Evolutionary conservation across 2,329 filamentous ascomycete species (phyloP), one percentile per base, ranked within the genome.

Genomic region (Ascochyta fabae): DNA sequence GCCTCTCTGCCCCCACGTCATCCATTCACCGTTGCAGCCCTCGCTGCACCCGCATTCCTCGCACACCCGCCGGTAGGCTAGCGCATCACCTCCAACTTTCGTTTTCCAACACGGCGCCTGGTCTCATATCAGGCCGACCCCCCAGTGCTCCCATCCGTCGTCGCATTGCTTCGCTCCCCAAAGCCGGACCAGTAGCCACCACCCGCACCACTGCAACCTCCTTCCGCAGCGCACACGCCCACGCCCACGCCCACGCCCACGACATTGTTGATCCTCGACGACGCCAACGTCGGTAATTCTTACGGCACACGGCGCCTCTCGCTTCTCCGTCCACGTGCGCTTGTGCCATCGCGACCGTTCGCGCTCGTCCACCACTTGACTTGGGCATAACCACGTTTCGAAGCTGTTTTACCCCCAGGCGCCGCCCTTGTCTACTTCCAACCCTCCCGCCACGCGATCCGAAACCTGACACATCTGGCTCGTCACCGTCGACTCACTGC

Each of bases 371-470:
- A 22, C 53, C 48, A 39, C 23, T 53, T 41, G 47, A 49, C 53
- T 56, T 61, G 51, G 60, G 61, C 68, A 68, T 65, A 66, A 65
- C 69, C 57, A 69, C 67, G 69, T 74, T 71, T 72, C 70, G 70
- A 65, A 72, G 60, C 62, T 67, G 69, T 71, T 71, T 71, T 66
- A 70, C 61, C 62, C 61, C 61, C 60, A 61, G 36, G 58, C 56
- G 40, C 24, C 53, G 38, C 47, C 55, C 44, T 24, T 51, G 49
- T 58, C 65, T 56, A 29, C 56, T 46, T 57, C 54, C 53, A 55
- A 63, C 54, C 45, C 62, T 42, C 46, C 63, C 43, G 49, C 49
- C 53, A 52, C 52, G 53, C 49, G 44, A 56, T 56, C 62, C 60
- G 56, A 60, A 60, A 46, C 63, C 57, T 48, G 45, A 53, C 59